Conservation (phyloP, 1,284 basidiomycete species). For the Baeospora myosura region DNA sequence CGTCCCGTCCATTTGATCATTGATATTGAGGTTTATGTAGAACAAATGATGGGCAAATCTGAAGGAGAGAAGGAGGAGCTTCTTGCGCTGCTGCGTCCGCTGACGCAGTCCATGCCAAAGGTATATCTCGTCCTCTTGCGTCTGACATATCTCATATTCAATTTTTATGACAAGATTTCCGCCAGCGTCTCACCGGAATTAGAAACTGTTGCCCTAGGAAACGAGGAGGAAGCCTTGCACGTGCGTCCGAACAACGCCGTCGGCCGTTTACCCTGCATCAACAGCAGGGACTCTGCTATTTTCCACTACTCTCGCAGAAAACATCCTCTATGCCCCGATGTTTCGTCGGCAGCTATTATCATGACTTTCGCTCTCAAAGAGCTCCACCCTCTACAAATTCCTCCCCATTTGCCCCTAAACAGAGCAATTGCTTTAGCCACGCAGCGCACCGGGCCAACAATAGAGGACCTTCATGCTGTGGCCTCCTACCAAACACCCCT, state of each 20-base stretch:
- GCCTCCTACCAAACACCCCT: constrained; percentile 33
- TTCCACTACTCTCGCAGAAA: constrained; percentile 18
- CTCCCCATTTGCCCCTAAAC: constrained; percentile 42
- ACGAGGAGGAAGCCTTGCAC: no score
- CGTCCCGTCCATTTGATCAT: neutral
- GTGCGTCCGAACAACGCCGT: no score
- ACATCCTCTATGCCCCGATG: constrained; percentile 26
- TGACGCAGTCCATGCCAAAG: no score
- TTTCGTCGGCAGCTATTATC: constrained; percentile 37
- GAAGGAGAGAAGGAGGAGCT: constrained; percentile 18
- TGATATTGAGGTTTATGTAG: neutral
- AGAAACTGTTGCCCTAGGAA: no score
- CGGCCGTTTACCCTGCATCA: no score
- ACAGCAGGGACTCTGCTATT: no score
- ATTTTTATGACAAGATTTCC: no score
- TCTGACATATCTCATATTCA: no score
- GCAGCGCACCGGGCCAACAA: constrained; percentile 41
- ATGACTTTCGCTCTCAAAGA: constrained; percentile 45
- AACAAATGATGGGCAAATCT: constrained; percentile 1
- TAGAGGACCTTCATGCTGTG: constrained; percentile 38
- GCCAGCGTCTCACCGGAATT: no score
- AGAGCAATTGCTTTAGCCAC: constrained; percentile 33
- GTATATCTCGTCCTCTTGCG: no score
- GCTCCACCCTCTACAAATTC: constrained; percentile 31
- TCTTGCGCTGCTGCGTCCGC: no score